phyloP scores from a whole-genome alignment of 78 protist genomes.

The Dictyostelium intermedium region DNA sequence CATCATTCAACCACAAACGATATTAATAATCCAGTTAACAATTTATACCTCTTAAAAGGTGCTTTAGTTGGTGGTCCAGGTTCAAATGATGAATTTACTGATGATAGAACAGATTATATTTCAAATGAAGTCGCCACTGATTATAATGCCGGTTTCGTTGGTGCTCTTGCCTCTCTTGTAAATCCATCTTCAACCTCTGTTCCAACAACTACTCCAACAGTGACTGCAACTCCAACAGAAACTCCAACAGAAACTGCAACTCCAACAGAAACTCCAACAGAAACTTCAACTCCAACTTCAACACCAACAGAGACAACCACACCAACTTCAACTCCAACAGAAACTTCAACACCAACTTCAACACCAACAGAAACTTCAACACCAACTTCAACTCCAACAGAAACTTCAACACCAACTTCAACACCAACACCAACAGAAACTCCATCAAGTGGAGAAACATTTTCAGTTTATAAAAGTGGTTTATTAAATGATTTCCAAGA shows the following conservation, averaged over 20 bases:
- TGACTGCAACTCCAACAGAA: background rate
- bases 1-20: slow-evolving; percentile 52
- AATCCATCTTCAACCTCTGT: background rate
- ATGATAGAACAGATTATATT: slow-evolving; percentile 47
- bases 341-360: background rate
- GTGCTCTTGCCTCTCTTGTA: background rate
- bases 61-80: slow-evolving; percentile 79
- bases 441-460: background rate
- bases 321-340: background rate
- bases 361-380: slow-evolving; percentile 11
- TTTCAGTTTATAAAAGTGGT: background rate
- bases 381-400: background rate
- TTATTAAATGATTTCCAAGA: slow-evolving; percentile 21
- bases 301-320: background rate
- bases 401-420: background rate
- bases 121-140: slow-evolving; percentile 74
- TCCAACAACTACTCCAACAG: slow-evolving; percentile 33
- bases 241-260: slow-evolving; percentile 18
- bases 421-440: background rate
- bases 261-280: background rate
- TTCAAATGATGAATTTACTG: slow-evolving; percentile 4
- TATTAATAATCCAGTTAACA: slow-evolving; percentile 55
- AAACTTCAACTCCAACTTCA: background rate
- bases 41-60: slow-evolving; percentile 39
- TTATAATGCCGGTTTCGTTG: slow-evolving; percentile 77